Conservation (phyloP, 2,329 filamentous ascomycete species). For the Fusarium citri region DNA sequence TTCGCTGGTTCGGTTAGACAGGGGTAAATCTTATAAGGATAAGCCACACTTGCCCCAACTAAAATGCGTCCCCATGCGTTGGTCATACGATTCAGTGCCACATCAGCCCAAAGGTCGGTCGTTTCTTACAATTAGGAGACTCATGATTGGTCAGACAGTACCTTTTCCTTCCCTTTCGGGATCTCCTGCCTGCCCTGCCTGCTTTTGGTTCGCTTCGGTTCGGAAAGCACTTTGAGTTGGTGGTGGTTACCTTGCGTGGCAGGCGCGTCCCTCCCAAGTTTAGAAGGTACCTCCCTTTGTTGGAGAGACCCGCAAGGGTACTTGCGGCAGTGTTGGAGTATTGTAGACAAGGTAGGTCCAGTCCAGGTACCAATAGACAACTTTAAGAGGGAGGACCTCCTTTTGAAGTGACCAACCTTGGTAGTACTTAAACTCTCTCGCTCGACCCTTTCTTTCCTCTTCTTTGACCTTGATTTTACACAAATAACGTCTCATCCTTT, state of each 20-base stretch:
- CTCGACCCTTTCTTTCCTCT: neutral
- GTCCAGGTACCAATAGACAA: conserved; percentile 27
- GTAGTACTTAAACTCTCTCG: conserved; percentile 24
- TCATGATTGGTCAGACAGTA: conserved; percentile 28
- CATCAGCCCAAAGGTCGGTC: conserved; percentile 45
- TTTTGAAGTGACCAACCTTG: conserved; percentile 7
- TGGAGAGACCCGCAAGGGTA: conserved; percentile 6
- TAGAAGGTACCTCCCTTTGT: neutral
- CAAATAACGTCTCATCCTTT: conserved; percentile 7
- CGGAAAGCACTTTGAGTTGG: conserved; percentile 11
- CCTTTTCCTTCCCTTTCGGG: conserved; percentile 28
- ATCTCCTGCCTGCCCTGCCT: conserved; percentile 33
- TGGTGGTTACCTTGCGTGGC: conserved; percentile 1
- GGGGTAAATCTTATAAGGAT: neutral
- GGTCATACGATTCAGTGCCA: conserved; percentile 49
- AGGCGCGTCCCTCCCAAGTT: neutral
- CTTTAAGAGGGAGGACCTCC: conserved; percentile 4
- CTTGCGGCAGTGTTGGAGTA: conserved; percentile 9
- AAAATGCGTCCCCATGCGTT: conserved; percentile 3
- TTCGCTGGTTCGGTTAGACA: neutral
- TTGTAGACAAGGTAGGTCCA: conserved; percentile 20
- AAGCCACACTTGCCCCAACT: conserved; percentile 17
- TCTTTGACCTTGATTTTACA: conserved; percentile 3
- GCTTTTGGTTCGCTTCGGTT: conserved; percentile 16
- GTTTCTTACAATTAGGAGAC: conserved; percentile 42